Evolutionary conservation across 2,329 filamentous ascomycete species (phyloP), one percentile per base, ranked within the genome.

Genomic region (Pezicula neosporulosa): DNA sequence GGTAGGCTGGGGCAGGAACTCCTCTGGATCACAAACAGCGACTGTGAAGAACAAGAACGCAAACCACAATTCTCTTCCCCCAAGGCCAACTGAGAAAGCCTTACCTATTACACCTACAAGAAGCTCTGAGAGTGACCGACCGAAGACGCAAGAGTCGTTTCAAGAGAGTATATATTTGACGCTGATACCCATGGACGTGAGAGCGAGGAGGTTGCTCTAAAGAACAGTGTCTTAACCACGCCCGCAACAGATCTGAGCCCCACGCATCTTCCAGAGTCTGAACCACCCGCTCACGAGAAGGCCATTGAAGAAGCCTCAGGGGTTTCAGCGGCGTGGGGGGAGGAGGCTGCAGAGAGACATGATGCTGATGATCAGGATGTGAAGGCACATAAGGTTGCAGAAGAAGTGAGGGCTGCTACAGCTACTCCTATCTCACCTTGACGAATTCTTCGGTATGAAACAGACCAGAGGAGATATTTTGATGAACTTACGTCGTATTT

Each of bases 81-180:
- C 28, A 21, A 27, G 28, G 19, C 24, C 35, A 42, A 52, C 48
- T 16, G 55, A 56, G 38, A 59, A 59, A 33, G 48, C 47, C 16
- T 48, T 45, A 2, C 42, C 47, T 12, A 27, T 37, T 10, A 49
- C 28, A 6, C 46, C 42, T 10, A 39, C 41, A 24, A n/a, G 44
- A 24, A 54, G 50, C 28, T 35, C 42, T 19, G 49, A 56, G 36
- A 38, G 39, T n/a, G 43, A 53, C 3, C 54, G 61, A 24, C 64
- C 63, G 7, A 56, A 52, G 38, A 63, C 60, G 3, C 50, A 53
- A 30, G 60, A 62, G 33, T 66, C 60, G 47, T 67, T 60, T 43
- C 46, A 60, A 43, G 65, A 67, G 53, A 62, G 53, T 46, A 57
- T 46, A 57, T 68, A 21, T 67, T 67, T 50, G 64, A 67, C 56